Conservation (phyloP, 352 stramenopile genomes). For the Thalassiosira hispida region DNA sequence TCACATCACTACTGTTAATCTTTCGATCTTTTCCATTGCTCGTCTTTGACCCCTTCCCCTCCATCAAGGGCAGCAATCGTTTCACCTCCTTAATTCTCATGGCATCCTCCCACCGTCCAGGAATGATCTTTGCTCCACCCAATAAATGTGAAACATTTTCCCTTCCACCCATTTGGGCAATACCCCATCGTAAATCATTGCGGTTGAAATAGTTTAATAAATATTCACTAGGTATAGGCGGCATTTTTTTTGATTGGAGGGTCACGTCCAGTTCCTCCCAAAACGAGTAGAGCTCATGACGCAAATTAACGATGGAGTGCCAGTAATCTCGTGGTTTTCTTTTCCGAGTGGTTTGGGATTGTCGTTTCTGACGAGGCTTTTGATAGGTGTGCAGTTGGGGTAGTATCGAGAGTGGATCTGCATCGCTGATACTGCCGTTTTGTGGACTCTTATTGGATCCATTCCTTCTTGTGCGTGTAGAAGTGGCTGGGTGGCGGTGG, state of each 20-base stretch:
- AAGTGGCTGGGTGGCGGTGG: too few species aligned
- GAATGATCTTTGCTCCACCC: constrained; percentile 56
- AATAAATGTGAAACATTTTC: constrained; percentile 50
- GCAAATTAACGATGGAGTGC: constrained; percentile 55
- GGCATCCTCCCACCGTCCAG: constrained; percentile 69
- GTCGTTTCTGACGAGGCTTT: constrained; percentile 50
- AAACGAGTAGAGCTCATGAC: constrained; percentile 52
- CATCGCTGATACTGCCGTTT: too few species aligned
- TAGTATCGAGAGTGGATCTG: constrained; percentile 12
- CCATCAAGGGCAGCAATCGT: constrained; percentile 44
- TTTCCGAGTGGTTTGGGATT: neutral
- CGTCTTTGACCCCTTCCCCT: neutral
- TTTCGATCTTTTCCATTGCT: constrained; percentile 1
- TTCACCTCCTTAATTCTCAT: constrained; percentile 48
- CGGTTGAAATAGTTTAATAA: constrained; percentile 69
- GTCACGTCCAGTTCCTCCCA: constrained; percentile 49
- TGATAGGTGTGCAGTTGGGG: constrained; percentile 41
- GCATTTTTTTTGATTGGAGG: constrained; percentile 29
- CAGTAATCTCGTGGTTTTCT: constrained; percentile 62
- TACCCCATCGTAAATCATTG: constrained; percentile 66
- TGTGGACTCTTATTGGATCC: too few species aligned
- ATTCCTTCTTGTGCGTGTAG: too few species aligned
- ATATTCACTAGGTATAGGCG: constrained; percentile 61
- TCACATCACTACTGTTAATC: neutral
- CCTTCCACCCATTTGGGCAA: constrained; percentile 53